Conservation (phyloP, 352 stramenopile species). For the Aphanomyces euteiches region DNA sequence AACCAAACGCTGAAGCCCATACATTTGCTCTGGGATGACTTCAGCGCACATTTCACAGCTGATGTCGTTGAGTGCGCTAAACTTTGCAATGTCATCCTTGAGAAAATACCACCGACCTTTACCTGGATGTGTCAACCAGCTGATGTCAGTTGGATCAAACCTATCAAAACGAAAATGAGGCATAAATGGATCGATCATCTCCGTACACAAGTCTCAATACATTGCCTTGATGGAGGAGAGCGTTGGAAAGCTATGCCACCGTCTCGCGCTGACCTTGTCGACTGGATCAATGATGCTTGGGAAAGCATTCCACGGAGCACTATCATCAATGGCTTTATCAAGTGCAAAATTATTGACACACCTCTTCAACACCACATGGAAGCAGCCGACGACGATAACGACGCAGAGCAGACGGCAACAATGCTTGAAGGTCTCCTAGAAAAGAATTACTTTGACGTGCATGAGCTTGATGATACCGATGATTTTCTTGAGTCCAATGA, state of each 20-base stretch:
- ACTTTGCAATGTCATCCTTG: constrained; percentile 32
- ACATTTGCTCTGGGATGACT: constrained; percentile 36
- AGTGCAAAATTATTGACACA: background rate
- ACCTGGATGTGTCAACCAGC: constrained; percentile 35
- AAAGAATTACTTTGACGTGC: background rate
- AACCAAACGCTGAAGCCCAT: constrained; percentile 19
- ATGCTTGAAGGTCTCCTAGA: background rate
- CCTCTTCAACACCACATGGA: background rate
- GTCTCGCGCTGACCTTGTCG: too few species aligned
- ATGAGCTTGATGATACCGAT: background rate
- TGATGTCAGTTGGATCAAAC: constrained; percentile 34
- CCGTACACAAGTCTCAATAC: constrained; percentile 5
- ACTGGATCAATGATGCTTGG: background rate
- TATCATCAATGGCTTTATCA: background rate
- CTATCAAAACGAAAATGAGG: constrained; percentile 27
- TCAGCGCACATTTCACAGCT: constrained; percentile 37
- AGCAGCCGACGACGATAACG: background rate
- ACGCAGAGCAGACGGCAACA: background rate
- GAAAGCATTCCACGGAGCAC: background rate
- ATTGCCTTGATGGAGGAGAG: background rate
- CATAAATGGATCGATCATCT: background rate
- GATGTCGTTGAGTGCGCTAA: constrained; percentile 31
- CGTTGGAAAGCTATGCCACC: background rate
- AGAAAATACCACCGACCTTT: constrained; percentile 27
- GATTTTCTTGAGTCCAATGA: background rate